Evolutionary conservation across 164 flowering plant species (phyloP), one percentile per base, ranked within the genome.

Genomic region (Piper betle): DNA sequence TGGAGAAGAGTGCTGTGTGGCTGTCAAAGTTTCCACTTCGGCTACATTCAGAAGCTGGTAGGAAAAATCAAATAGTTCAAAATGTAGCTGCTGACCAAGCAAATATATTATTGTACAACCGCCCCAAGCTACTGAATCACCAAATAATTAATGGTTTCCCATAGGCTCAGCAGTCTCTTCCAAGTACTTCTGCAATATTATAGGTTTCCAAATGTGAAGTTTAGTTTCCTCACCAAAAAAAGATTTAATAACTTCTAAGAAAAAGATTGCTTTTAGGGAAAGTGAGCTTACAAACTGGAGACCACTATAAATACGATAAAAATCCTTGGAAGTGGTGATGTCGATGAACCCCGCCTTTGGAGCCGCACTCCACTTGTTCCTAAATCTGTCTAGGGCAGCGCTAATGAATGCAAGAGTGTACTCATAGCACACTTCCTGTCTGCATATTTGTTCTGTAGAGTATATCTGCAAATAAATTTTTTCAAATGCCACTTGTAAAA

Each of bases 51-150:
- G 97, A 61, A 90, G 86, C 78, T 93, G 98, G 75, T 93, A 80
- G 66, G 98, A 90, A 72, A 93, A 93, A 58, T 90, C 98, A 74
- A 93, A 90, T 13, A 93, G 87, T 78, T 93, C 97, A 73, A 87
- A 93, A 71, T 89, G 98, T 69, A 93, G 75, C 72, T 93, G 96
- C 61, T 90, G 97, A 55, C 97, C 97, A 62, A 93, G 97, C 79
- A 93, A 75, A 77, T 90, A 93, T 55, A 93, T 84, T 58, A 93
- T 79, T 37, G 97, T 87, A 72, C 98, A 93, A 48, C 97, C 98
- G 57, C 98, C 98, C 98, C 98, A 93, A 19, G 98, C 97, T 41
- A 90, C 83, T 53, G 98, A 90, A 79, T 93, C 98, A 60, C 98
- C 98, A 41, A 84, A 76, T 48, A 76, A 64, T 62, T 82, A 91